Evolutionary conservation across 2,329 filamentous ascomycete genomes (phyloP), one percentile per base, ranked within the genome.

Genomic region (Alternaria ventricosa): DNA sequence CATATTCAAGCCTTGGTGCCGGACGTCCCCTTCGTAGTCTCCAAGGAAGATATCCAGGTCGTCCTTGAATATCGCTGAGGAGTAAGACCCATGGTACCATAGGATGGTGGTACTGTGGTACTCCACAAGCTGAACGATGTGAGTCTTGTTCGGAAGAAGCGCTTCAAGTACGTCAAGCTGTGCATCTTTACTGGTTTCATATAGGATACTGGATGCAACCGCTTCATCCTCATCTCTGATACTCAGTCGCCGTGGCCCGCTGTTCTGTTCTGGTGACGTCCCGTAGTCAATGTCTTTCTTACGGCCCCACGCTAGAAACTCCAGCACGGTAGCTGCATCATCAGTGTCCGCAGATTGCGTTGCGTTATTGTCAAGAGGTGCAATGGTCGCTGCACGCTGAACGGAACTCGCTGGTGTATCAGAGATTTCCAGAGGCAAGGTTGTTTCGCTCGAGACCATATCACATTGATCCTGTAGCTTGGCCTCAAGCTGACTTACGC

Each of bases 261-360:
- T 60, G 18, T 72, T 68, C 44, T 73, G 60, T 10, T 63, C 55
- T 28, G 54, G 36, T 20, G 62, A 43, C 13, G 49, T 71, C 23
- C 57, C 64, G 33, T 68, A 70, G 13, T 68, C 58, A 5, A 44
- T 56, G 25, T 84, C 80, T 65, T 85, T 85, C 36, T 79, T 75
- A 15, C 83, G 78, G 9, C 83, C 83, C 83, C 84, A 85, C 1
- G 83, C 82, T 3, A 84, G 49, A 28, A 84, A 85, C 58, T 85
- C 83, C 0, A 85, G 76, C 4, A 84, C 81, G 3, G 83, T 83
- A 2, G 82, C 83, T 1, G 82, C 82, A 68, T 83, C 82, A 64
- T n/a, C 18, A 30, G 54, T 33, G 12, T 57, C 54, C 5, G 27
- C 9, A 13, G 54, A 4, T 15, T 28, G 20, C 36, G 36, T 15